Conservation (phyloP, 345 rosid species). For the Populus nigra region DNA sequence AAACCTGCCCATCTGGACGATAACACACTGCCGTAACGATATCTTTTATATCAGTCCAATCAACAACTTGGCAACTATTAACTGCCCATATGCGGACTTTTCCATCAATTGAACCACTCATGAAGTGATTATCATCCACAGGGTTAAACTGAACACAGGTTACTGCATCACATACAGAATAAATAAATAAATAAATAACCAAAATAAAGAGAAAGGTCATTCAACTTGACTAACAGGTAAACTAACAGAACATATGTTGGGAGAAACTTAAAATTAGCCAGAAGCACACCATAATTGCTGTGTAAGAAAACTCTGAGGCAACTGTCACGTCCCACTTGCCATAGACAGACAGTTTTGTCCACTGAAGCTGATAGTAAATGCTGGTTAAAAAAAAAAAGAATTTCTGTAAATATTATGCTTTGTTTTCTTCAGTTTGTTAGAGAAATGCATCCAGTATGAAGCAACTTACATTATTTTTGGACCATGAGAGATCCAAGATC, state of each 20-base stretch:
- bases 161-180: conserved; percentile 36
- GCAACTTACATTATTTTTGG: conserved; percentile 59
- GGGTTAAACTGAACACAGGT: conserved; percentile 65
- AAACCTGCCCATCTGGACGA: conserved; percentile 62
- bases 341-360: conserved; percentile 29
- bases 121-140: conserved; percentile 55
- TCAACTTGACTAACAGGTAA: background rate
- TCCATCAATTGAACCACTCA: conserved; percentile 67
- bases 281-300: conserved; percentile 25
- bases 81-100: conserved; percentile 78
- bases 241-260: background rate
- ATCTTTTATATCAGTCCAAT: conserved; percentile 58
- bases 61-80: conserved; percentile 48
- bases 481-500: conserved; percentile 81
- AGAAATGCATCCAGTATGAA: background rate
- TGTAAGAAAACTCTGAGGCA: conserved; percentile 28
- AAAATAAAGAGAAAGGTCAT: background rate
- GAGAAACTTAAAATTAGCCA: background rate
- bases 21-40: conserved; percentile 72
- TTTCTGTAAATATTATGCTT: background rate
- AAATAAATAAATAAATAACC: too few relatives aligned
- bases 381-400: conserved; percentile 18
- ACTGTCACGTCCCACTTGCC: conserved; percentile 31
- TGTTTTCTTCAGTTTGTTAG: background rate
- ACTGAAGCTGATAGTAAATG: conserved; percentile 26